Conservation (phyloP, 441 rosid genomes). For the Brassica hybrid region DNA sequence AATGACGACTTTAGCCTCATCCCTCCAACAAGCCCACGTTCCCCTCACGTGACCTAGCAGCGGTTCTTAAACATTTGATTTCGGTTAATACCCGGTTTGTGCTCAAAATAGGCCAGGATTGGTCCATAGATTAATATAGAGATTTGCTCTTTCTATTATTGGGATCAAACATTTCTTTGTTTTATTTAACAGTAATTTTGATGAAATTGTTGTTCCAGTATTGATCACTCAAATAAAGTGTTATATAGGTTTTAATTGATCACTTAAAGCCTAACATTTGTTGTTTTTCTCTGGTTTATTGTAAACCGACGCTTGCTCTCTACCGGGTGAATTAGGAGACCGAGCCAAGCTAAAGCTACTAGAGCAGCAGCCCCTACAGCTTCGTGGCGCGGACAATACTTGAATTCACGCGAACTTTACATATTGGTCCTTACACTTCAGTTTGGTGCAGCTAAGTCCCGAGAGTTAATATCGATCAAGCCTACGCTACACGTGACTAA, state of each 20-base stretch:
- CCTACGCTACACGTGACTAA: neutral
- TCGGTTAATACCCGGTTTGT: constrained; percentile 7
- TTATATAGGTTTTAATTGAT: constrained; percentile 6
- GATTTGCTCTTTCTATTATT: neutral
- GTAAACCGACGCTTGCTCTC: constrained; percentile 46
- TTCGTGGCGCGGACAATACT: constrained; percentile 58
- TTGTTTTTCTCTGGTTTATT: constrained; percentile 11
- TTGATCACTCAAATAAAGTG: constrained; percentile 15
- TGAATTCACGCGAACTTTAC: constrained; percentile 10
- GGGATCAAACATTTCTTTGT: neutral
- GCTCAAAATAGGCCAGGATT: neutral
- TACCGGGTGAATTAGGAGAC: constrained; percentile 50
- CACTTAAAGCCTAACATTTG: neutral
- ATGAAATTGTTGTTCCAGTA: neutral
- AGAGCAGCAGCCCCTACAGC: constrained; percentile 46
- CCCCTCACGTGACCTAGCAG: constrained; percentile 18
- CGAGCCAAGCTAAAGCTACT: constrained; percentile 49
- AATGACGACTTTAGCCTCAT: constrained; percentile 26
- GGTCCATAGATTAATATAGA: neutral
- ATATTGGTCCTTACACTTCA: constrained; percentile 15
- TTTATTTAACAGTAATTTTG: neutral
- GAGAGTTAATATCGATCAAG: neutral
- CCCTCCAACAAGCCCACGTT: neutral
- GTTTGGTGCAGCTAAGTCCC: neutral
- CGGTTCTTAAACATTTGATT: neutral